phyloP scores from a whole-genome alignment of 2,329 filamentous ascomycete genomes.

The Lomentospora prolificans region DNA sequence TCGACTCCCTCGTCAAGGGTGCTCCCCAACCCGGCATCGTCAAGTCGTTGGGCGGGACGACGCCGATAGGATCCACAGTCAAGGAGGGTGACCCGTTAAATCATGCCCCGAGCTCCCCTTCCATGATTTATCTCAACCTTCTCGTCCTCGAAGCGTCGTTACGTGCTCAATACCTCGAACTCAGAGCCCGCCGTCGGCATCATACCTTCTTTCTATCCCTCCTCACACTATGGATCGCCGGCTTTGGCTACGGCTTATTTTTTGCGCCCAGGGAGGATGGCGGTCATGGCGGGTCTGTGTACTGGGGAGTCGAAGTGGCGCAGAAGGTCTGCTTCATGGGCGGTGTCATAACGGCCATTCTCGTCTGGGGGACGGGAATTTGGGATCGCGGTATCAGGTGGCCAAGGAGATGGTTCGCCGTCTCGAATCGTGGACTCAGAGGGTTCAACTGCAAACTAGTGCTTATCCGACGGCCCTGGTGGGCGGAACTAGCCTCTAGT shows the following conservation, averaged over 20 bases:
- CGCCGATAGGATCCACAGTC: background rate
- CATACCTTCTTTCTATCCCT: slow-evolving; percentile 87
- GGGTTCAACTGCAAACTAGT: slow-evolving; percentile 96
- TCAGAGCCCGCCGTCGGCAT: slow-evolving; percentile 78
- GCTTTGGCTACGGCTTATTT: slow-evolving; percentile 86
- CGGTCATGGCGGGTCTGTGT: slow-evolving; percentile 85
- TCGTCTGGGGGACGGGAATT: slow-evolving; percentile 92
- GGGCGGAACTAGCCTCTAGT: slow-evolving; percentile 65
- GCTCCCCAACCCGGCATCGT: slow-evolving; percentile 55
- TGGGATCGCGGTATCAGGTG: slow-evolving; percentile 93
- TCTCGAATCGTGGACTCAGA: slow-evolving; percentile 81
- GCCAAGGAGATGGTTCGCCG: slow-evolving; percentile 82
- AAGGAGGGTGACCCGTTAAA: slow-evolving; percentile 61
- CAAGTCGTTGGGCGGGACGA: slow-evolving; percentile 23
- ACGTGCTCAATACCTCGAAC: slow-evolving; percentile 82
- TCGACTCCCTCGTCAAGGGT: slow-evolving; percentile 91
- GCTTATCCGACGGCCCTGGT: slow-evolving; percentile 73
- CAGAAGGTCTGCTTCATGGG: slow-evolving; percentile 90
- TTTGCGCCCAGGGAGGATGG: slow-evolving; percentile 95
- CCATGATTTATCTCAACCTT: slow-evolving; percentile 96
- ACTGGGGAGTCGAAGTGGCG: slow-evolving; percentile 86
- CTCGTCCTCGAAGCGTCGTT: slow-evolving; percentile 92
- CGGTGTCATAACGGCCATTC: slow-evolving; percentile 72
- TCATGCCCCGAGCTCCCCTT: slow-evolving; percentile 77
- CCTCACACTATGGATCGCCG: slow-evolving; percentile 68